Conservation (phyloP, 2,329 filamentous ascomycete genomes). For the Penicillium sp. region DNA sequence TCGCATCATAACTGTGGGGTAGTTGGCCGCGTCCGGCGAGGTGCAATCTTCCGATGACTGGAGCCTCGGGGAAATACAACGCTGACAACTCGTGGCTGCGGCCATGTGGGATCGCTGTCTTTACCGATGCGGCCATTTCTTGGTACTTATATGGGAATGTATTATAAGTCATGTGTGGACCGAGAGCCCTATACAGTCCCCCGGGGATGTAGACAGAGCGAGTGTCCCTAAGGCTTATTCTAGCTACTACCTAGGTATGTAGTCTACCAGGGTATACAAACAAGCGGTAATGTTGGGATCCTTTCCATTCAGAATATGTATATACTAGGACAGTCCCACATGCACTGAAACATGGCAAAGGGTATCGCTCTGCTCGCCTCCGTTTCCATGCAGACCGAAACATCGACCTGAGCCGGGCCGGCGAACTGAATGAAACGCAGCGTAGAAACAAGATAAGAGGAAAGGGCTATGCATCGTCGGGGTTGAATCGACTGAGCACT, state of each 20-base stretch:
- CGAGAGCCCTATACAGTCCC: neutral
- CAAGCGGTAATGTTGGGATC: too few species aligned
- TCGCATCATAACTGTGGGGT: neutral
- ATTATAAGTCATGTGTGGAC: neutral
- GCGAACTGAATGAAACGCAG: neutral
- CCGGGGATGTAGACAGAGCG: too few species aligned
- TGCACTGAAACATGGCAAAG: slow-evolving; percentile 4
- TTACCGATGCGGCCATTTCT: neutral
- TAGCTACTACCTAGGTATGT: neutral
- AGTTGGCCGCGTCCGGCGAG: neutral
- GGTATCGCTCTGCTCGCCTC: slow-evolving; percentile 6
- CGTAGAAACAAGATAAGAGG: neutral
- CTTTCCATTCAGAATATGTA: slow-evolving; percentile 4
- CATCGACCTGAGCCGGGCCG: neutral
- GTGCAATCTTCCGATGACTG: neutral
- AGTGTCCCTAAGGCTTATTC: neutral
- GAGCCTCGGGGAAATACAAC: neutral
- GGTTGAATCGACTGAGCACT: slow-evolving; percentile 82
- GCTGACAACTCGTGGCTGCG: slow-evolving; percentile 1
- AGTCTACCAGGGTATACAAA: too few species aligned
- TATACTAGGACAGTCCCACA: slow-evolving; percentile 6
- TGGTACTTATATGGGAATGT: neutral
- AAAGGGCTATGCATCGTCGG: slow-evolving; percentile 28
- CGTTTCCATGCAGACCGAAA: neutral
- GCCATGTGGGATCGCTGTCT: slow-evolving; percentile 3